Conservation (phyloP, 2,329 filamentous ascomycete species). For the Coniochaeta hoffmannii region DNA sequence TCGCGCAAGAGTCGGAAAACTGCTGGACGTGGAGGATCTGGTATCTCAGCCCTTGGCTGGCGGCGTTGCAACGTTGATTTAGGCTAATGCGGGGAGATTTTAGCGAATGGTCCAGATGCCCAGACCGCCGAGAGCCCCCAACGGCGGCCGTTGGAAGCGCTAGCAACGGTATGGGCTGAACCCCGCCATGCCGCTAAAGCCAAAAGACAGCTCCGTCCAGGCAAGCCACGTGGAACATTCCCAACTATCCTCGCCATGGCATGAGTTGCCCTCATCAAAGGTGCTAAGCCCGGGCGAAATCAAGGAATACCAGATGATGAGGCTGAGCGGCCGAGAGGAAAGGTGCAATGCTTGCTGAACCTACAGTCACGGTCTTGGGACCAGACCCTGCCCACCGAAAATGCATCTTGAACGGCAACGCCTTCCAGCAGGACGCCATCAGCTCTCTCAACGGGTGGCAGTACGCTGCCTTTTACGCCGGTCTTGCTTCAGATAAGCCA, state of each 20-base stretch:
- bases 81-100: neutral
- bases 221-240: no score
- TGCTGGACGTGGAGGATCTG: neutral
- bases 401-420: conserved; percentile 35
- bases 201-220: no score
- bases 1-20: no score
- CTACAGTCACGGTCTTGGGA: conserved; percentile 24
- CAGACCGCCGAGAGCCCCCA: neutral
- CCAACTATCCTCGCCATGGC: no score
- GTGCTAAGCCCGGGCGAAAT: no score
- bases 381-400: conserved; percentile 26
- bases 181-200: no score
- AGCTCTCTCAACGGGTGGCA: conserved; percentile 39
- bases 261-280: no score
- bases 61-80: neutral
- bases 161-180: no score
- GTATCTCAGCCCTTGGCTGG: neutral
- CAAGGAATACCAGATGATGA: no score
- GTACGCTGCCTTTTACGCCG: conserved; percentile 38
- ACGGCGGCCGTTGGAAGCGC: neutral
- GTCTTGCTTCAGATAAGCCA: conserved; percentile 8
- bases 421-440: conserved; percentile 41
- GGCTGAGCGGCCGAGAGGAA: no score
- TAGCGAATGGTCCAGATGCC: neutral
- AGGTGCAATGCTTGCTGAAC: conserved; percentile 18